phyloP scores from a whole-genome alignment of 495 filamentous ascomycete species.

The Aspergillus campestris region DNA sequence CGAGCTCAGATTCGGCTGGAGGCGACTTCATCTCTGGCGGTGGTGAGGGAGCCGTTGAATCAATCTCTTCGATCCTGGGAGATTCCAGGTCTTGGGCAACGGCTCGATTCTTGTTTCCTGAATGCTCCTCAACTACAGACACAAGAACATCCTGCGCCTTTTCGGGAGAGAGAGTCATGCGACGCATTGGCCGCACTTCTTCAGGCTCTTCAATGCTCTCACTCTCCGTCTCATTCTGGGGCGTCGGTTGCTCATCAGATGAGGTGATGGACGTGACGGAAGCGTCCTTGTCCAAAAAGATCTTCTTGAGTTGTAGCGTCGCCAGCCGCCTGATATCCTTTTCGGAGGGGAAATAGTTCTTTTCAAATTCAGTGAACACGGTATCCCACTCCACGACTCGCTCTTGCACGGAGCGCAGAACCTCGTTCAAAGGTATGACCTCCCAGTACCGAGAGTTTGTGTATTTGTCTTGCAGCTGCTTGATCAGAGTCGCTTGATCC shows the following conservation, averaged over 20 bases:
- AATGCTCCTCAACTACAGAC: conserved; percentile 62
- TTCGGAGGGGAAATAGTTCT: conserved; percentile 90
- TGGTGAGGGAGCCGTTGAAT: conserved; percentile 10
- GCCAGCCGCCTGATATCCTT: conserved; percentile 93
- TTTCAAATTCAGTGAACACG: conserved; percentile 81
- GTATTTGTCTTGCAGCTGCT: conserved; percentile 80
- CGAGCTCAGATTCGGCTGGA: conserved; percentile 20
- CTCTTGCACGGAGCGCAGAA: conserved; percentile 81
- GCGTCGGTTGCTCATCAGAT: conserved; percentile 44
- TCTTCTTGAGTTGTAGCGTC: conserved; percentile 84
- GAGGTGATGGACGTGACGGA: conserved; percentile 60
- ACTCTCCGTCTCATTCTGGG: conserved; percentile 35
- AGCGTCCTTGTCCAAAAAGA: conserved; percentile 82
- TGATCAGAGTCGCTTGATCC: conserved; percentile 63
- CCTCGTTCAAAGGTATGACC: conserved; percentile 83
- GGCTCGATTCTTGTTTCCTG: conserved; percentile 29
- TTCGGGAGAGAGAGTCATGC: conserved; percentile 53
- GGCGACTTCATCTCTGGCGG: conserved; percentile 10
- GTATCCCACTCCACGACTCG: conserved; percentile 92
- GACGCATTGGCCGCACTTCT: conserved; percentile 28
- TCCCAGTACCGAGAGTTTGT: conserved; percentile 93
- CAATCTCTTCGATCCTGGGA: conserved; percentile 8
- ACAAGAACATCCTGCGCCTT: conserved; percentile 60
- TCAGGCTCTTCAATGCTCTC: conserved; percentile 35
- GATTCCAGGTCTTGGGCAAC: conserved; percentile 2